Evolutionary conservation across 805 yeast genomes (phyloP).

Genomic region (Candida gorgasii): DNA sequence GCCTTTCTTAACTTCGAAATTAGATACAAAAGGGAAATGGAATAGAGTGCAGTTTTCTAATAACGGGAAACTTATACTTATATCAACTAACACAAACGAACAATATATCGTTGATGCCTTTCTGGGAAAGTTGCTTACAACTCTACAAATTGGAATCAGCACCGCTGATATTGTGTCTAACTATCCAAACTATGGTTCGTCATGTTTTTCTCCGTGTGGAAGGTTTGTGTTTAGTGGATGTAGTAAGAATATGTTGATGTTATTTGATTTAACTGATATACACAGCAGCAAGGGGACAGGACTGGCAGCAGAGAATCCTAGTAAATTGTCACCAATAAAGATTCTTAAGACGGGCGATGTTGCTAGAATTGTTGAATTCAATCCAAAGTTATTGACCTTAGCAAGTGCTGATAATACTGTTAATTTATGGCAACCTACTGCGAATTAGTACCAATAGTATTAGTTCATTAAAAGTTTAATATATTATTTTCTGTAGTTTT

Average conservation of each 20-base stretch:
- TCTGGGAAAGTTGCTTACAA: conserved; percentile 51
- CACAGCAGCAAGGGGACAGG: conserved; percentile 22
- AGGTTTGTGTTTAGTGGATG: conserved; percentile 35
- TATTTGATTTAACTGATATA: conserved; percentile 31
- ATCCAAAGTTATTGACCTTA: conserved; percentile 59
- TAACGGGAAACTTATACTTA: conserved; percentile 63
- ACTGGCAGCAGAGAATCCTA: conserved; percentile 20
- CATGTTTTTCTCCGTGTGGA: conserved; percentile 44
- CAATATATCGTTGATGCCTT: conserved; percentile 73
- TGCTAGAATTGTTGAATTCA: conserved; percentile 55
- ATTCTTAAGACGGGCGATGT: conserved; percentile 25
- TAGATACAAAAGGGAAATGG: conserved; percentile 41
- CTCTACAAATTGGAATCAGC: conserved; percentile 13
- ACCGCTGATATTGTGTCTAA: conserved; percentile 15
- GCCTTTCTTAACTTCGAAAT: conserved; percentile 45
- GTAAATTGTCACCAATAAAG: conserved; percentile 23
- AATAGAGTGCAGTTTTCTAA: conserved; percentile 70
- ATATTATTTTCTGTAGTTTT: too few species aligned
- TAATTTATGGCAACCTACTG: conserved; percentile 33
- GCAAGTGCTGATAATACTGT: conserved; percentile 62
- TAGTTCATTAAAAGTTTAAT: too few species aligned
- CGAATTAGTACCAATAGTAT: background rate
- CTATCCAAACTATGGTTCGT: conserved; percentile 34
- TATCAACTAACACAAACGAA: conserved; percentile 52
- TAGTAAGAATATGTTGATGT: conserved; percentile 23